A percentile compares a stretch with the other conserved stretches of the same genome.
Conservation (phyloP, 2,329 filamentous ascomycete species). For the Coniella lustricola region DNA sequence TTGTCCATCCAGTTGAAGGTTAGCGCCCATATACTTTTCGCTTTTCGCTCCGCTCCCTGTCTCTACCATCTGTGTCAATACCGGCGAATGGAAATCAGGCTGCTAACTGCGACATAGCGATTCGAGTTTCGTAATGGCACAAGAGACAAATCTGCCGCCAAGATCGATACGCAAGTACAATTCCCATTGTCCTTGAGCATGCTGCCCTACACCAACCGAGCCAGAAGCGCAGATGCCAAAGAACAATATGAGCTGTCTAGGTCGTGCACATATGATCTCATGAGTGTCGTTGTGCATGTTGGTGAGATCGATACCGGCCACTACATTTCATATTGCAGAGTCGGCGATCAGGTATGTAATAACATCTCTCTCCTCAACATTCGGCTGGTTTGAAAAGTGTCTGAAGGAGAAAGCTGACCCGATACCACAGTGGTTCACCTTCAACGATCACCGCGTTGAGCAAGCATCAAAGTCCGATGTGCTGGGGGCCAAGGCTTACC, state of each 20-base stretch:
- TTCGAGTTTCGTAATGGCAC: conserved; percentile 67
- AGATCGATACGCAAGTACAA: conserved; percentile 79
- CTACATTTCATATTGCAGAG: conserved; percentile 82
- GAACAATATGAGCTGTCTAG: conserved; percentile 49
- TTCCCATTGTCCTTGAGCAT: conserved; percentile 87
- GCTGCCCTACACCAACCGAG: conserved; percentile 76
- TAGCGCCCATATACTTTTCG: conserved; percentile 17
- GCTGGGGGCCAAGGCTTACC: conserved; percentile 76
- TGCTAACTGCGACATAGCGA: conserved; percentile 31
- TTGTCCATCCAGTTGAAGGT: conserved; percentile 91
- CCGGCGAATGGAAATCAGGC: not conserved
- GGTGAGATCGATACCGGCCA: conserved; percentile 90
- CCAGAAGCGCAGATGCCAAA: conserved; percentile 42
- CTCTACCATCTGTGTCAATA: not conserved
- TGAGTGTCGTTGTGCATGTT: conserved; percentile 87
- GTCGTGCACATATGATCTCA: conserved; percentile 75
- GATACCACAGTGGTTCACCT: conserved; percentile 72
- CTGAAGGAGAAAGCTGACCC: conserved; percentile 4
- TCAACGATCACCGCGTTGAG: conserved; percentile 91
- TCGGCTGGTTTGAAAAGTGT: not conserved
- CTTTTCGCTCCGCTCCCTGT: not conserved
- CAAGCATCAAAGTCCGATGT: conserved; percentile 79
- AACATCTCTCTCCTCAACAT: conserved; percentile 1
- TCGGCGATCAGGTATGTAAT: conserved; percentile 58
- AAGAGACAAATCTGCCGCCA: conserved; percentile 66